Evolutionary conservation across 2,329 filamentous ascomycete genomes (phyloP).

Genomic region (Fusarium luffae): DNA sequence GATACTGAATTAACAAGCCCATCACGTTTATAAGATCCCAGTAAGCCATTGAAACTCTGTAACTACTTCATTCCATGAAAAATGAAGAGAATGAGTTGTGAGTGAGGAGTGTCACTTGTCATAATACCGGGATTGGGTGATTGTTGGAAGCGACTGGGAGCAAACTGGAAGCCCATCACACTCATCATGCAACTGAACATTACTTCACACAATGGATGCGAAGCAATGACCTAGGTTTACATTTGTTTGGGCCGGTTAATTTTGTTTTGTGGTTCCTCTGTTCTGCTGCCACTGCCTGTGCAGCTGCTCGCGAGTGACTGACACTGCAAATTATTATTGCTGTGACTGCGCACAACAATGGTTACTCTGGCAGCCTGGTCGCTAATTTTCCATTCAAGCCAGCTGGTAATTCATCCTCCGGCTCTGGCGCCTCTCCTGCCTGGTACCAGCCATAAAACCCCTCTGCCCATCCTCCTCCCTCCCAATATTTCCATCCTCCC

Average conservation of each 20-base stretch:
- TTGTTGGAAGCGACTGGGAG: not conserved
- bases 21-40: not conserved
- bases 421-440: not conserved
- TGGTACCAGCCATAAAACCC: slow-evolving; percentile 1
- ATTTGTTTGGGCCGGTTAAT: not conserved
- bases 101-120: not conserved
- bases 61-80: not conserved
- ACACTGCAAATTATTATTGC: slow-evolving; percentile 14
- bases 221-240: not conserved
- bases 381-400: not conserved
- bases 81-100: not conserved
- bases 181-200: not conserved
- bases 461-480: not conserved
- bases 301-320: not conserved
- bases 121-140: not conserved
- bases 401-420: not conserved
- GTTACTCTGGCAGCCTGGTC: not conserved
- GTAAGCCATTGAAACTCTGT: not conserved
- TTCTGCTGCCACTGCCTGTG: not conserved
- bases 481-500: slow-evolving; percentile 20
- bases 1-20: slow-evolving; percentile 1
- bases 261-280: not conserved
- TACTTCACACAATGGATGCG: not conserved
- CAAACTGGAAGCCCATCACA: not conserved
- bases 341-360: not conserved